Evolutionary conservation across 2,329 filamentous ascomycete species (phyloP).

Genomic region (Lithohypha guttulata): DNA sequence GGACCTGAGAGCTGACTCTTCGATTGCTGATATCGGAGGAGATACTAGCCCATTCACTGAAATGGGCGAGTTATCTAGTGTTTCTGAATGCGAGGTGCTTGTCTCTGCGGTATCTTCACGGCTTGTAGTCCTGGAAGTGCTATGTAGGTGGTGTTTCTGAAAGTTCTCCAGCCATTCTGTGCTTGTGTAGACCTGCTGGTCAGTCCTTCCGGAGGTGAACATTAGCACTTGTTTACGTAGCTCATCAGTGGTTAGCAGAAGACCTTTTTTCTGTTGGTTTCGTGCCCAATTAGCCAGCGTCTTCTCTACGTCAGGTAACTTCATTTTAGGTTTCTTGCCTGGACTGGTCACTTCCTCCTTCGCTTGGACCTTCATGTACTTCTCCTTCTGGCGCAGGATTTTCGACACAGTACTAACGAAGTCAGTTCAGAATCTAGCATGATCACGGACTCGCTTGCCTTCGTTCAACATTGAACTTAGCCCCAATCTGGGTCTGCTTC

Average conservation of each 20-base stretch:
- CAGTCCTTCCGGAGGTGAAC: constrained; percentile 21
- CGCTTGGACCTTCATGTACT: constrained; percentile 60
- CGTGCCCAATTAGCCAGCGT: constrained; percentile 78
- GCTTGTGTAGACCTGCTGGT: constrained; percentile 38
- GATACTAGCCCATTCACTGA: constrained; percentile 58
- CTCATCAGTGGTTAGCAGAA: constrained; percentile 19
- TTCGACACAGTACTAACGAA: constrained; percentile 85
- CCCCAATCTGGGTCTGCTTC: constrained; percentile 94
- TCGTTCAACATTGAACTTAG: constrained; percentile 89
- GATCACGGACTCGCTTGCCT: constrained; percentile 51
- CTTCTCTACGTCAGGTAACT: constrained; percentile 82
- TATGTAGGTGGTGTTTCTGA: constrained; percentile 70
- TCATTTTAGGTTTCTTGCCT: constrained; percentile 71
- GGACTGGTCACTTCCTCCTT: constrained; percentile 64
- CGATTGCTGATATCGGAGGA: constrained; percentile 59
- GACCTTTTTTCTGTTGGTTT: constrained; percentile 66
- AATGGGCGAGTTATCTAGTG: constrained; percentile 58
- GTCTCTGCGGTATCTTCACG: constrained; percentile 30
- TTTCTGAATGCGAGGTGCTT: constrained; percentile 48
- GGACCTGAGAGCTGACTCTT: constrained; percentile 53
- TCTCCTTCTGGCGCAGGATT: constrained; percentile 86
- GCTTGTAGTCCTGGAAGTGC: constrained; percentile 46
- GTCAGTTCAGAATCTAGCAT: constrained; percentile 12
- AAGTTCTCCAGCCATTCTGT: constrained; percentile 86
- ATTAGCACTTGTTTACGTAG: constrained; percentile 20